phyloP scores from a whole-genome alignment of 306 rosid species.

The Mucuna pruriens region DNA sequence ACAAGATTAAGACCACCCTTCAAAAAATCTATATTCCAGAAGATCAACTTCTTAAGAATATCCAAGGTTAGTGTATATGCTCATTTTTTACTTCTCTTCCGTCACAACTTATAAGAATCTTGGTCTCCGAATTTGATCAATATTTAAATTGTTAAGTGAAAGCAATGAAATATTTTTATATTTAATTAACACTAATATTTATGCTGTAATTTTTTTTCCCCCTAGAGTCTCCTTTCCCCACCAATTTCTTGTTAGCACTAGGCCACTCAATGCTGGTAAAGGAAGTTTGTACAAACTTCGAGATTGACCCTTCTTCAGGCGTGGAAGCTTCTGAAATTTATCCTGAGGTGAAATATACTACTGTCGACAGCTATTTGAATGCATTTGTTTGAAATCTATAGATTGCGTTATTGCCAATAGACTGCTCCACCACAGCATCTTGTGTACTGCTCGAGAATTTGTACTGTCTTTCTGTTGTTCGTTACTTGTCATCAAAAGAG shows the following conservation, averaged over 20 bases:
- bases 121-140: background rate
- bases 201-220: background rate
- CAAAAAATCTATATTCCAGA: conserved; percentile 41
- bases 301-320: conserved; percentile 40
- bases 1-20: conserved; percentile 42
- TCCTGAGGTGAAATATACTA: conserved; percentile 53
- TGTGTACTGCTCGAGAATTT: background rate
- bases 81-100: background rate
- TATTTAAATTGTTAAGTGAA: background rate
- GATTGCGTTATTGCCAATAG: background rate
- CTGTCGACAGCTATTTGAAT: conserved; percentile 35
- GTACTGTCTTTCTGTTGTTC: background rate
- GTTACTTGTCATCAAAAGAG: background rate
- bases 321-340: conserved; percentile 53
- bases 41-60: conserved; percentile 49
- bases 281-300: conserved; percentile 36
- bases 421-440: background rate
- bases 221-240: conserved; percentile 49
- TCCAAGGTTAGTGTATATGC: conserved; percentile 34
- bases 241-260: conserved; percentile 34
- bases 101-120: background rate
- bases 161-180: background rate
- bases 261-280: conserved; percentile 33
- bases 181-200: background rate
- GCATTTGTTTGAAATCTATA: conserved; percentile 38